Evolutionary conservation across 1,284 basidiomycete species (phyloP), one percentile per base, ranked within the genome.

Genomic region (Tilletia caries): DNA sequence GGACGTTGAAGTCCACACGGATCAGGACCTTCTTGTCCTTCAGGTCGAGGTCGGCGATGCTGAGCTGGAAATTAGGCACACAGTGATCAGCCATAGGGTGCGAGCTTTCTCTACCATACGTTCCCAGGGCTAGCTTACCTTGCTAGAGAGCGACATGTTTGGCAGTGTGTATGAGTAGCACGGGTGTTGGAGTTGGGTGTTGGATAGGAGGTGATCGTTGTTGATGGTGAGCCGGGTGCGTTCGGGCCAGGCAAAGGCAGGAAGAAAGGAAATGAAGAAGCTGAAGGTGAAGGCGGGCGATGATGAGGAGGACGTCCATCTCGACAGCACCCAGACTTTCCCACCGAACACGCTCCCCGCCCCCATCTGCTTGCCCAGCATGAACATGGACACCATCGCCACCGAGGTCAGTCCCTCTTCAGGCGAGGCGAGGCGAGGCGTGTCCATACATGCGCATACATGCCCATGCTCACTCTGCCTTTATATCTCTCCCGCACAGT

Each of bases 1-100:
- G 95, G 76, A 98, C 95, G 86, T 98, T 98, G 87, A 98, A 98
- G 88, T 98, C 96, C 79, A 98, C 84, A 52, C 81, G 78, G 73
- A 83, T 82, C 54, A 83, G 71, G 82, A 98, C 94, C 77, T 92
- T 91, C 85, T 92, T 94, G 84, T 87, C 91, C 82, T 89, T 89
- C 87, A 98, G 90, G 80, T 91, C 89, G 83, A 95, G 87, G 86
- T 98, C 95, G 76, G 90, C 92, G 86, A 98, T 93, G 76, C 76
- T 74, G 68, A 80, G 78, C 79, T 82, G 64, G 62, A 18, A 13
- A 33, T 6, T n/a, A 34, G 18, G 15, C 2, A 12, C 25, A 54
- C 25, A 29, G 1, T n/a, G 52, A 20, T 62, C 41, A 68, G 46
- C 29, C 10, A 20, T n/a, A n/a, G n/a, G n/a, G n/a, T n/a, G n/a